phyloP scores from a whole-genome alignment of 176 grass and related monocot species.

The Poa annua region DNA sequence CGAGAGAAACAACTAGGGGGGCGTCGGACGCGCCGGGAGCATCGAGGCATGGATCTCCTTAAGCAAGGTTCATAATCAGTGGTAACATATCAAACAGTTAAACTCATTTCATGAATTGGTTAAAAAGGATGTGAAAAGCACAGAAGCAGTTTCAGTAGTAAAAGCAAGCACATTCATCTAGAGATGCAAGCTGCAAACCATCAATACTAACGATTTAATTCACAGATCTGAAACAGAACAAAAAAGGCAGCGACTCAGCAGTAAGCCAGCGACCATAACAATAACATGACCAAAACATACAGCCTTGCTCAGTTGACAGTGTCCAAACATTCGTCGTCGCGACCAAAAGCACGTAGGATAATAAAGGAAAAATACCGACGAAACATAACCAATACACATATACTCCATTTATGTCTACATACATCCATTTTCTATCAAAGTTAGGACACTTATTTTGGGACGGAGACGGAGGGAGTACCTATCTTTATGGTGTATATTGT shows the following conservation, averaged over 20 bases:
- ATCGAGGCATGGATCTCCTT: no score
- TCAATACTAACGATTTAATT: not conserved
- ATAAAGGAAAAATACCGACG: slow-evolving; percentile 12
- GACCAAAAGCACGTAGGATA: slow-evolving; percentile 9
- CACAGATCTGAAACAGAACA: not conserved
- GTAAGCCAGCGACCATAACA: not conserved
- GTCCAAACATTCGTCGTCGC: slow-evolving; percentile 4
- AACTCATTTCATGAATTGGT: not conserved
- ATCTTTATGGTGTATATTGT: slow-evolving; percentile 4
- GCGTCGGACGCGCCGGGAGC: no score
- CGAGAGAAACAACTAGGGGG: no score
- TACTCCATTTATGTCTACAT: no score
- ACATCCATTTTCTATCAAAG: no score
- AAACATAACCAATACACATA: slow-evolving; percentile 45
- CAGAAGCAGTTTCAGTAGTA: not conserved
- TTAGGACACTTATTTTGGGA: no score
- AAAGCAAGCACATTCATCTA: slow-evolving; percentile 1
- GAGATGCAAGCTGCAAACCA: not conserved
- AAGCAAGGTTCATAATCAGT: not conserved
- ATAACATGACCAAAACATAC: not conserved
- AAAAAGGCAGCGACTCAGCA: not conserved
- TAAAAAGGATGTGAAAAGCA: not conserved
- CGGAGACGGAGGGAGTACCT: no score
- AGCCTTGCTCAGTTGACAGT: not conserved
- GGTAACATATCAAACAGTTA: not conserved